Evolutionary conservation across 352 stramenopile genomes (phyloP).

Genomic region (Phytophthora aleatoria): DNA sequence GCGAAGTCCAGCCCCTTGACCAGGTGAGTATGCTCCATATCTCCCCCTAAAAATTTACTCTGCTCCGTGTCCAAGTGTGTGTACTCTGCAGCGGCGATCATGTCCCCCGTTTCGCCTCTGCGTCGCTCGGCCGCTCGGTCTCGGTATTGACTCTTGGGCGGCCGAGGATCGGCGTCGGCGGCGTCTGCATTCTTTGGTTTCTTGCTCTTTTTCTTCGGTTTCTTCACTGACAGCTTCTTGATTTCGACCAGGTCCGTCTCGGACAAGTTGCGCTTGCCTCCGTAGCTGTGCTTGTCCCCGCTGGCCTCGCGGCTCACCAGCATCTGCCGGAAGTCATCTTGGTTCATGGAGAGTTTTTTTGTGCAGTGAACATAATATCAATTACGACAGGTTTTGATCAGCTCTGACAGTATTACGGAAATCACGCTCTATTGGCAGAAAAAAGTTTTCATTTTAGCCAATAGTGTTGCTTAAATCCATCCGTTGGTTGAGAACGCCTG

Average conservation of each 20-base stretch:
- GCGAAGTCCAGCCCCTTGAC: conserved; percentile 91
- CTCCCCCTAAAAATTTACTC: conserved; percentile 83
- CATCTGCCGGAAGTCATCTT: conserved; percentile 79
- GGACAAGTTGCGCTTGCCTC: conserved; percentile 63
- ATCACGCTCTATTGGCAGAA: conserved; percentile 13
- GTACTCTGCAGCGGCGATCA: conserved; percentile 56
- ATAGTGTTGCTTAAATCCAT: conserved; percentile 17
- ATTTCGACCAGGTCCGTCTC: conserved; percentile 54
- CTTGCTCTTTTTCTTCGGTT: conserved; percentile 63
- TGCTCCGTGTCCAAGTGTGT: conserved; percentile 70
- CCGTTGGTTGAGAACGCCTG: conserved; percentile 36
- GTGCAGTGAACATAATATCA: not conserved
- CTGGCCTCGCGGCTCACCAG: conserved; percentile 36
- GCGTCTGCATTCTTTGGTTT: conserved; percentile 36
- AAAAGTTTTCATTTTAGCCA: conserved; percentile 12
- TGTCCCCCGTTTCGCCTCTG: conserved; percentile 36
- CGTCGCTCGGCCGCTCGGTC: conserved; percentile 75
- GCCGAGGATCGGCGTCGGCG: conserved; percentile 1
- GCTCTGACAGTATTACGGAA: conserved; percentile 9
- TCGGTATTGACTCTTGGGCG: conserved; percentile 40
- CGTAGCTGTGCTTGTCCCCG: conserved; percentile 30
- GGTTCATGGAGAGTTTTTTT: conserved; percentile 50
- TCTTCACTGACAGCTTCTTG: conserved; percentile 60
- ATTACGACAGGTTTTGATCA: conserved; percentile 11
- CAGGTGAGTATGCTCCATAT: conserved; percentile 87